Evolutionary conservation across 108 stramenopile species (phyloP), one percentile per base, ranked within the genome.

Genomic region (Skeletonema potamos): DNA sequence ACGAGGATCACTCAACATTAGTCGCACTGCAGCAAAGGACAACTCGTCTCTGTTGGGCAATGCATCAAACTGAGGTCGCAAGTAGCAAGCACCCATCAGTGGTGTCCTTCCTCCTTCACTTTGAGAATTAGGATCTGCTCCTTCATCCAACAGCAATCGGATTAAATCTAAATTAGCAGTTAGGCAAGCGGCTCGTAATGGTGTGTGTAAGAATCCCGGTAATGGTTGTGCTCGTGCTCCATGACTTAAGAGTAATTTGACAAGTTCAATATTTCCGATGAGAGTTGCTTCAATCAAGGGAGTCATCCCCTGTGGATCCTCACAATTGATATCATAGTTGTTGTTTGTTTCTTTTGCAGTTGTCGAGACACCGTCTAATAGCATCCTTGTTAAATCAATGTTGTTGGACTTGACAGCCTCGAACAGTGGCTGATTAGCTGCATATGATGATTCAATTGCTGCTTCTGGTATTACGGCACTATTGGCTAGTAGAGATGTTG

Each of bases 51-150:
- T 6, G 32, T 73, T 43, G 3, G 51, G 55, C n/a, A 32, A 60
- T n/a, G 41, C 46, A 64, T 77, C 76, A 39, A 64, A 76, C 28
- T 72, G 63, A n/a, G 80, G 80, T 30, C 80, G 62, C 7, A 81
- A 51, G 34, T 51, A 81, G 48, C 80, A 81, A 22, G 80, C 80
- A 18, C 80, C 80, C 80, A 81, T 81, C 20, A 81, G 34, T 2
- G 80, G 80, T 4, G 80, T 81, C 32, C 80, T 63, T 2, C 55
- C 62, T n/a, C 80, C 80, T 17, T 81, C 80, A 8, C 64, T 66
- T 24, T 33, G 27, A 1, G 80, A 70, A 34, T 81, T 81, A 17
- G 80, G 80, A 66, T 81, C 63, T 3, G 80, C 80, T 11, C 80
- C 80, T 27, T 72, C 55, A 17, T 76, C 17, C 34, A 81, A 70